A percentile compares a stretch with the other conserved stretches of the same genome.
phyloP scores from a whole-genome alignment of 2,329 filamentous ascomycete species.

The Penicillium sp. region DNA sequence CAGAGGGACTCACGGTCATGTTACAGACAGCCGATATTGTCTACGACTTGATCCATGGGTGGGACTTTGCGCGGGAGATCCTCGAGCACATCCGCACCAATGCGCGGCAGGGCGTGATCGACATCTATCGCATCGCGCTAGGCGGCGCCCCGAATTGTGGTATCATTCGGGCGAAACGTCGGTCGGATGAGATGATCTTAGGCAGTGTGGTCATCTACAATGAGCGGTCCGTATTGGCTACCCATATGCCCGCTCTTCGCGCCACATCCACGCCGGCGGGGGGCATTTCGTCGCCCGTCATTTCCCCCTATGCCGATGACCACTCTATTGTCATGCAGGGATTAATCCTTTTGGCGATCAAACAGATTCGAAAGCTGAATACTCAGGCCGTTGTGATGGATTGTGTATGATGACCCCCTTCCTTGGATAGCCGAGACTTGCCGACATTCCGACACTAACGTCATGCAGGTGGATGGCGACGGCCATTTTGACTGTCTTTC shows the following conservation, averaged over 20 bases:
- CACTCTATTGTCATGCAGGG: slow-evolving; percentile 71
- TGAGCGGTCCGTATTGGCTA: slow-evolving; percentile 60
- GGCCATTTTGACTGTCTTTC: slow-evolving; percentile 67
- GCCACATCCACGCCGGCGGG: slow-evolving; percentile 55
- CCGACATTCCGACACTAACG: slow-evolving; percentile 22
- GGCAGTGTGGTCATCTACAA: slow-evolving; percentile 77
- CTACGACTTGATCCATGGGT: slow-evolving; percentile 77
- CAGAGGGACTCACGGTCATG: slow-evolving; percentile 68
- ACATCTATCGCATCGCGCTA: slow-evolving; percentile 72
- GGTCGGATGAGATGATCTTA: slow-evolving; percentile 60
- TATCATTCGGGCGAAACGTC: slow-evolving; percentile 73
- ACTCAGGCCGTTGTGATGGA: slow-evolving; percentile 68
- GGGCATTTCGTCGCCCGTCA: slow-evolving; percentile 74
- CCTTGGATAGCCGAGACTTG: too few species aligned
- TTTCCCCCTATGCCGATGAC: slow-evolving; percentile 60
- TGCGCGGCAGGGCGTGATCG: slow-evolving; percentile 69
- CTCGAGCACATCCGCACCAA: slow-evolving; percentile 68
- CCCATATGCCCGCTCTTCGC: slow-evolving; percentile 63
- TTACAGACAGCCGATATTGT: slow-evolving; percentile 66
- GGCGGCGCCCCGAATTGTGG: slow-evolving; percentile 66
- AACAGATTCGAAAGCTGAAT: slow-evolving; percentile 74
- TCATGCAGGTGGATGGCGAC: slow-evolving; percentile 60
- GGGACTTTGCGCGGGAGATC: slow-evolving; percentile 67
- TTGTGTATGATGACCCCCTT: slow-evolving; percentile 56
- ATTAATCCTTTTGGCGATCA: slow-evolving; percentile 70